Evolutionary conservation across 345 rosid genomes (phyloP).

Genomic region (Clausena lansium): DNA sequence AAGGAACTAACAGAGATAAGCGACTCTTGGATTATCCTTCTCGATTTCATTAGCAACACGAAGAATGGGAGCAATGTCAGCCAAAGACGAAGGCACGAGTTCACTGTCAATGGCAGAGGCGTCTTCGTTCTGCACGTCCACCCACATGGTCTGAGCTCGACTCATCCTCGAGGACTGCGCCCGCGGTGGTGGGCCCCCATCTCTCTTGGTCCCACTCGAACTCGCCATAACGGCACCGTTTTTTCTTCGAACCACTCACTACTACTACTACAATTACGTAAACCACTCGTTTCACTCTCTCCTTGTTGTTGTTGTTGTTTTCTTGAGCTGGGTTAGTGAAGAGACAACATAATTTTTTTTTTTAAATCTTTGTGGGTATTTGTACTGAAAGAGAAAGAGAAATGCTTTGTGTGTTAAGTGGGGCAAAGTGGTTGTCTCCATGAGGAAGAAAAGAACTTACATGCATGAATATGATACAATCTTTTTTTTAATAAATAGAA

Average conservation of each 20-base stretch:
- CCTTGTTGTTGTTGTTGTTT: neutral
- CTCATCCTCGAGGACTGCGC: constrained; percentile 45
- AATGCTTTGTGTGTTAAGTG: constrained; percentile 66
- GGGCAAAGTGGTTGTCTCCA: constrained; percentile 56
- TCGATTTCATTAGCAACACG: constrained; percentile 93
- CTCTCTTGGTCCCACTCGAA: constrained; percentile 63
- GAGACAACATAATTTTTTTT: neutral
- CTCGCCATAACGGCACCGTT: constrained; percentile 53
- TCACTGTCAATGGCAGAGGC: constrained; percentile 62
- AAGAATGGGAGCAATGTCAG: constrained; percentile 64
- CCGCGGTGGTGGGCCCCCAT: constrained; percentile 33
- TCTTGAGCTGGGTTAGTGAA: neutral
- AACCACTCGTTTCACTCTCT: neutral
- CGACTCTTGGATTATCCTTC: constrained; percentile 68
- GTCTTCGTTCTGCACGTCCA: constrained; percentile 53
- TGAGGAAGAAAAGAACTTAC: constrained; percentile 53
- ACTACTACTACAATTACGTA: neutral
- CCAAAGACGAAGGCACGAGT: constrained; percentile 84
- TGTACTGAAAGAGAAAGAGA: constrained; percentile 10
- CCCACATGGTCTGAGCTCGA: constrained; percentile 47
- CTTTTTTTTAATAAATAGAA: too few species aligned
- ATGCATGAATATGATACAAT: too few species aligned
- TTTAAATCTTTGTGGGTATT: neutral
- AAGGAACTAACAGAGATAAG: constrained; percentile 70
- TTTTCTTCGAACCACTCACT: neutral